phyloP scores from a whole-genome alignment of 768 basidiomycete genomes.

The Kwoniella sp. region DNA sequence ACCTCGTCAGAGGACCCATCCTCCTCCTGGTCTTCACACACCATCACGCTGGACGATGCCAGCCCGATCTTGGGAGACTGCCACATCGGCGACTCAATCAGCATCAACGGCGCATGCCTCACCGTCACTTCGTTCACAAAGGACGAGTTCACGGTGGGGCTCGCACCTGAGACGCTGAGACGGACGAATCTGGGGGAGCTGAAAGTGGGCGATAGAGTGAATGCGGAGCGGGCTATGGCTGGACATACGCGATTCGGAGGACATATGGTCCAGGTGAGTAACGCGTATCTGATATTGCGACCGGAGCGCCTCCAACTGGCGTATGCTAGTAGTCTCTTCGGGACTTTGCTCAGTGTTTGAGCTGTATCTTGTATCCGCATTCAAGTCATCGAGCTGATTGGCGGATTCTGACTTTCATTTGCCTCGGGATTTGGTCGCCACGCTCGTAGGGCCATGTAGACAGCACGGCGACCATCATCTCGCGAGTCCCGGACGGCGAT shows the following conservation, averaged over 20 bases:
- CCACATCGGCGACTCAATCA: conserved; percentile 83
- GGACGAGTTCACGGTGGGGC: conserved; percentile 89
- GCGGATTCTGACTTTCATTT: neutral
- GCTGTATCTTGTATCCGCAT: too few relatives aligned
- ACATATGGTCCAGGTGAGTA: conserved; percentile 88
- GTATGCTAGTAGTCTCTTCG: too few relatives aligned
- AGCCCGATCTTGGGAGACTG: conserved; percentile 81
- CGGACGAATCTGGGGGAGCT: conserved; percentile 87
- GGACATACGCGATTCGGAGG: conserved; percentile 91
- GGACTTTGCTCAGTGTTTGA: too few relatives aligned
- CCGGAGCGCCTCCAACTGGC: neutral
- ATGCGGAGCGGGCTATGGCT: conserved; percentile 93
- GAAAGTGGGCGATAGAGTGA: conserved; percentile 75
- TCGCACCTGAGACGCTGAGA: conserved; percentile 91
- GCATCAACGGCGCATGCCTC: conserved; percentile 69
- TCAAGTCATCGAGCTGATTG: too few relatives aligned
- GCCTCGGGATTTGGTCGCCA: neutral
- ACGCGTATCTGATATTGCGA: neutral
- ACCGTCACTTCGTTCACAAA: conserved; percentile 81
- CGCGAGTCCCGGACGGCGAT: conserved; percentile 74
- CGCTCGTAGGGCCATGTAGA: conserved; percentile 83
- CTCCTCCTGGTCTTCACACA: conserved; percentile 62
- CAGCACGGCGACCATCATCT: conserved; percentile 74
- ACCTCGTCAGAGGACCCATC: conserved; percentile 26
- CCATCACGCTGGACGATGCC: conserved; percentile 73